A percentile compares a stretch with the other conserved stretches of the same genome.
Conservation (phyloP, 768 basidiomycete species). For the Mycena venus region DNA sequence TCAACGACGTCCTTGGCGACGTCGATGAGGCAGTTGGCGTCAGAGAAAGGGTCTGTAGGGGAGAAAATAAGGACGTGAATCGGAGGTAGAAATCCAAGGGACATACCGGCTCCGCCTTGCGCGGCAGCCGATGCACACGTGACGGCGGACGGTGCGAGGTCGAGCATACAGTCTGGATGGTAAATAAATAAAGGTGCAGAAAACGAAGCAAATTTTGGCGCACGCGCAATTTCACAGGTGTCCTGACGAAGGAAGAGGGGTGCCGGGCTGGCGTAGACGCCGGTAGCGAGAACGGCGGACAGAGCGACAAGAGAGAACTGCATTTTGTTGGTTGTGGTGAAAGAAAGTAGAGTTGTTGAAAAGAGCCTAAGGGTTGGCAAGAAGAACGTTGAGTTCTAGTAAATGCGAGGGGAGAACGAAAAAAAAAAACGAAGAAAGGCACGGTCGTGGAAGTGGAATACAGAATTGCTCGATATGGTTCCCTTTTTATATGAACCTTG, state of each 20-base stretch:
- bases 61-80: not conserved
- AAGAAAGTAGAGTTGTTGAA: not conserved
- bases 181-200: not conserved
- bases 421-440: conserved; percentile 11
- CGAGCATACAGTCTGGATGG: conserved; percentile 21
- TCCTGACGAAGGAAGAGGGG: conserved; percentile 1
- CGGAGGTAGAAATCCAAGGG: not conserved
- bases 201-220: not conserved
- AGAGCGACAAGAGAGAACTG: conserved; percentile 29
- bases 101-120: conserved; percentile 24
- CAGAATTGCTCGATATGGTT: too few species aligned
- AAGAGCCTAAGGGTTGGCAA: not conserved
- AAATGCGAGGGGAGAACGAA: not conserved
- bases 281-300: conserved; percentile 13
- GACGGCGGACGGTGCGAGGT: conserved; percentile 23
- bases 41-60: conserved; percentile 22
- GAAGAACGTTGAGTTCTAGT: conserved; percentile 19
- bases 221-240: conserved; percentile 23
- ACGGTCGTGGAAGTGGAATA: conserved; percentile 3
- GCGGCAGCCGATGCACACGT: conserved; percentile 25
- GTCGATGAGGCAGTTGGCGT: conserved; percentile 29
- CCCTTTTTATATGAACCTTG: too few species aligned
- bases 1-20: conserved; percentile 20
- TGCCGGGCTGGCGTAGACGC: conserved; percentile 13
- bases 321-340: conserved; percentile 17